phyloP scores from a whole-genome alignment of 768 basidiomycete genomes.

The Gelatoporia subvermispora region DNA sequence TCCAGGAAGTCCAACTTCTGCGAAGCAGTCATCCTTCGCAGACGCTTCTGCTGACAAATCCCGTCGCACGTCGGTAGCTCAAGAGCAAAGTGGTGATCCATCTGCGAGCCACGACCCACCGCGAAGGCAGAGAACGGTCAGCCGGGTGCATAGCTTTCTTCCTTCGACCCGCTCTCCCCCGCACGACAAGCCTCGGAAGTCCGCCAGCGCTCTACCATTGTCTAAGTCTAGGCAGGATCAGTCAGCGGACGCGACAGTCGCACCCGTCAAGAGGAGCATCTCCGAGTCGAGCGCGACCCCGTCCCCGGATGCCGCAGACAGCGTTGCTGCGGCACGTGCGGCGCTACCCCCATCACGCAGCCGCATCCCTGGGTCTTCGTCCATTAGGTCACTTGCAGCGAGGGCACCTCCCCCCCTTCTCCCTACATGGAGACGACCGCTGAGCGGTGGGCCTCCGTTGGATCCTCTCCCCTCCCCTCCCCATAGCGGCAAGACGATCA shows the following conservation, averaged over 20 bases:
- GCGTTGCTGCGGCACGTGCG: neutral
- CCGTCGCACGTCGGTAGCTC: too few relatives aligned
- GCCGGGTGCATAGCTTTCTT: neutral
- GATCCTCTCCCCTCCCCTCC: slow-evolving; percentile 15
- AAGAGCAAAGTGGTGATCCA: too few relatives aligned
- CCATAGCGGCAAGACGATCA: neutral
- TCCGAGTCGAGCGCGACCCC: neutral
- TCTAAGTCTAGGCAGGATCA: neutral
- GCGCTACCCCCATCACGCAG: slow-evolving; percentile 7
- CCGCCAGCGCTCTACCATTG: neutral
- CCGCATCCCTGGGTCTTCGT: slow-evolving; percentile 5
- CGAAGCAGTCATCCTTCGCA: neutral
- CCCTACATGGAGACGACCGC: slow-evolving; percentile 11
- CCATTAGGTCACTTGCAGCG: neutral
- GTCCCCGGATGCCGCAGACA: neutral
- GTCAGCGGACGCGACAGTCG: neutral
- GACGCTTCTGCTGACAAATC: neutral
- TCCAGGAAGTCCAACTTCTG: too few relatives aligned
- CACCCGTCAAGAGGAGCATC: neutral
- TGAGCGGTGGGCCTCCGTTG: slow-evolving; percentile 10
- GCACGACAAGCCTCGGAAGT: neutral
- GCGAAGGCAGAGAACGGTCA: neutral
- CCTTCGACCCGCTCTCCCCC: neutral
- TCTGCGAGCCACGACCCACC: too few relatives aligned
- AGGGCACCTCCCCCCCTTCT: slow-evolving; percentile 10